These are phyloP conservation scores for Naganishia sp. DNA, from an alignment of 1,284 basidiomycete genomes.

Conservation along the genomic window DNA sequence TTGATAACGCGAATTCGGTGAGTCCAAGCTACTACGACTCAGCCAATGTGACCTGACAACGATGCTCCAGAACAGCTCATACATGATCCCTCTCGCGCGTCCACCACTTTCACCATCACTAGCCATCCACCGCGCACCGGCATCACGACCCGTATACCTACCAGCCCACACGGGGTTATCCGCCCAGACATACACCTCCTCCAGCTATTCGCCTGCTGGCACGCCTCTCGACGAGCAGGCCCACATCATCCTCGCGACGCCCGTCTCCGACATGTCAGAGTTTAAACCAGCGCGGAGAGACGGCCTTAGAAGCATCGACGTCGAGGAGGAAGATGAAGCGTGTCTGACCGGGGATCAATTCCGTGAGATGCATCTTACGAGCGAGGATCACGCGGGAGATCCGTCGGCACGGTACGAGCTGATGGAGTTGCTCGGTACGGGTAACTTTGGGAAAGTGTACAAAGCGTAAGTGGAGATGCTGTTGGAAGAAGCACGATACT, in stretches of 20 bases:
- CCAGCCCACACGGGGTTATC: constrained; percentile 19
- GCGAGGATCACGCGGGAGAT: constrained; percentile 54
- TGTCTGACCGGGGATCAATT: neutral
- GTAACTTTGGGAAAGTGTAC: constrained; percentile 94
- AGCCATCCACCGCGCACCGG: constrained; percentile 8
- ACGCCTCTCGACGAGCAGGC: constrained; percentile 9
- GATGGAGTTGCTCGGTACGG: constrained; percentile 94
- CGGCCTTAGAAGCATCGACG: neutral
- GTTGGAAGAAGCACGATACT: neutral
- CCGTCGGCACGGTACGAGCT: constrained; percentile 87
- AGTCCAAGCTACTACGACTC: too few relatives aligned
- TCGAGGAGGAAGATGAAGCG: constrained; percentile 9
- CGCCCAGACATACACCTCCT: constrained; percentile 14
- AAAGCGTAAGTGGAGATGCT: constrained; percentile 64
- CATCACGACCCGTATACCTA: constrained; percentile 2
- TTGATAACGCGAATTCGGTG: too few relatives aligned
- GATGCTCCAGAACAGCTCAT: too few relatives aligned
- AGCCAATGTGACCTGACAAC: too few relatives aligned
- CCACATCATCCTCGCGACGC: neutral
- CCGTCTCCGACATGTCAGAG: neutral
- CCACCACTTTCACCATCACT: neutral
- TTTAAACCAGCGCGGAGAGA: neutral
- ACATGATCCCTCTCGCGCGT: neutral
- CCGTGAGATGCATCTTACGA: constrained; percentile 9
- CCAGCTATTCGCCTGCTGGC: constrained; percentile 2